A percentile compares a stretch with the other conserved stretches of the same genome.
Conservation (phyloP, 441 rosid species). For the Metrosideros polymorpha region DNA sequence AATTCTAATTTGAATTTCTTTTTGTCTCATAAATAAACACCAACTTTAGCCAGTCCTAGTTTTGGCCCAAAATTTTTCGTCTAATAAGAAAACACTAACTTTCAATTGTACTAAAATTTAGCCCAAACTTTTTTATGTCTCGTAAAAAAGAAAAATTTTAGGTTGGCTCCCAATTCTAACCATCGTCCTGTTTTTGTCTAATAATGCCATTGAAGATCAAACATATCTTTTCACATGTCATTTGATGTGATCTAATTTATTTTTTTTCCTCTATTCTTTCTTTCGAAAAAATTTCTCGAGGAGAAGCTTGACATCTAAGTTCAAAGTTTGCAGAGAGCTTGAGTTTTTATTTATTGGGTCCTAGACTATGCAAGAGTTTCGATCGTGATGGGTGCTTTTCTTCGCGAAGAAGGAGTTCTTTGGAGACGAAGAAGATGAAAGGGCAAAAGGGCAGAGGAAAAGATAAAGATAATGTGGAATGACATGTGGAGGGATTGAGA, state of each 20-base stretch:
- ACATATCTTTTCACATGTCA: fast-evolving
- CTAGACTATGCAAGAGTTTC: background rate
- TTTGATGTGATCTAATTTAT: background rate
- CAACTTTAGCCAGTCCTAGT: too few relatives aligned
- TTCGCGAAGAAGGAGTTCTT: background rate
- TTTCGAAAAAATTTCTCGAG: background rate
- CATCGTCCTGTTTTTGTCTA: too few relatives aligned
- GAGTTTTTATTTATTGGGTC: background rate
- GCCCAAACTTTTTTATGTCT: too few relatives aligned
- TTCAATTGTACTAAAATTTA: too few relatives aligned
- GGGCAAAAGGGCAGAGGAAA: background rate
- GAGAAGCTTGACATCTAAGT: background rate
- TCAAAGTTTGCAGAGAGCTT: fast-evolving
- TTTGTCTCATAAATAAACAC: too few relatives aligned
- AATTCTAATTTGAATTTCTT: too few relatives aligned
- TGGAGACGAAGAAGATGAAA: background rate
- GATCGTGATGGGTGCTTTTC: background rate
- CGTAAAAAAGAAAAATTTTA: too few relatives aligned
- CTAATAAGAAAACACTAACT: too few relatives aligned
- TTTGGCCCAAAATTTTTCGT: too few relatives aligned
- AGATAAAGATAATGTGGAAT: background rate
- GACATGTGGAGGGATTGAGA: background rate
- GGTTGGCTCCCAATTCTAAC: too few relatives aligned
- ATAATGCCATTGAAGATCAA: fast-evolving
- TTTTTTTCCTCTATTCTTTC: background rate